phyloP scores from a whole-genome alignment of 2,329 filamentous ascomycete genomes.

The Ophiocordyceps robertsii region DNA sequence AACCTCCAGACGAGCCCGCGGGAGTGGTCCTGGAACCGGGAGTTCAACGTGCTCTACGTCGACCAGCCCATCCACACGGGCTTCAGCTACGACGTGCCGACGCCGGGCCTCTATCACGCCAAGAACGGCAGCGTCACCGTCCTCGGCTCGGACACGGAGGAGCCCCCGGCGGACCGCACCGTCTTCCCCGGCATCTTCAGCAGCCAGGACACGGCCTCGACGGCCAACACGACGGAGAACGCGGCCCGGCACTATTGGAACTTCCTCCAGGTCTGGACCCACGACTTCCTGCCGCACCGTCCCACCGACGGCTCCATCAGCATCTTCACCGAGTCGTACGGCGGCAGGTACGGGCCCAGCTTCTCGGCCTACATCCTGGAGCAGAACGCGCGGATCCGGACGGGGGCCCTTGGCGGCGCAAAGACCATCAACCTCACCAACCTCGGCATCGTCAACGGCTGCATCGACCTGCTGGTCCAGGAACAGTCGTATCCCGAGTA shows the following conservation, averaged over 20 bases:
- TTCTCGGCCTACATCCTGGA: slow-evolving; percentile 44
- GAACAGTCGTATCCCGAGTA: slow-evolving; percentile 41
- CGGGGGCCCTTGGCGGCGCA: slow-evolving; percentile 19
- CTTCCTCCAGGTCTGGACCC: slow-evolving; percentile 1
- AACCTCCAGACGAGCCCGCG: slow-evolving; percentile 39
- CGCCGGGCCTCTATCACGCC: slow-evolving; percentile 45
- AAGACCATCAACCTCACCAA: slow-evolving; percentile 35
- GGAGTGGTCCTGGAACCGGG: slow-evolving; percentile 50
- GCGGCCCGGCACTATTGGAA: slow-evolving; percentile 41
- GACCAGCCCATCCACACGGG: slow-evolving; percentile 54
- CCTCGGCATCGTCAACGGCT: slow-evolving; percentile 58
- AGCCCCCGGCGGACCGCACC: slow-evolving; percentile 24
- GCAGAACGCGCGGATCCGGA: slow-evolving; percentile 41
- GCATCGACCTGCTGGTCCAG: slow-evolving; percentile 51
- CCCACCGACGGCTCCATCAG: slow-evolving; percentile 42
- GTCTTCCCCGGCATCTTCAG: slow-evolving; percentile 18
- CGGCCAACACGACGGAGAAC: slow-evolving; percentile 36
- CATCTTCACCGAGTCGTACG: slow-evolving; percentile 56
- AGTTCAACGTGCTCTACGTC: slow-evolving; percentile 39
- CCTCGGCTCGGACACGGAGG: slow-evolving; percentile 21
- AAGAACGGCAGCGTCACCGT: slow-evolving; percentile 29
- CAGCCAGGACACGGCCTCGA: slow-evolving; percentile 15
- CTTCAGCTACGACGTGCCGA: slow-evolving; percentile 50
- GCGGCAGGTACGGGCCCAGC: slow-evolving; percentile 54
- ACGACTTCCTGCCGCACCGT: slow-evolving; percentile 35